A percentile compares a stretch with the other conserved stretches of the same genome.
These are phyloP conservation scores for Phytopythium delawarense DNA, from an alignment of 352 stramenopile genomes.

Conservation along the genomic window DNA sequence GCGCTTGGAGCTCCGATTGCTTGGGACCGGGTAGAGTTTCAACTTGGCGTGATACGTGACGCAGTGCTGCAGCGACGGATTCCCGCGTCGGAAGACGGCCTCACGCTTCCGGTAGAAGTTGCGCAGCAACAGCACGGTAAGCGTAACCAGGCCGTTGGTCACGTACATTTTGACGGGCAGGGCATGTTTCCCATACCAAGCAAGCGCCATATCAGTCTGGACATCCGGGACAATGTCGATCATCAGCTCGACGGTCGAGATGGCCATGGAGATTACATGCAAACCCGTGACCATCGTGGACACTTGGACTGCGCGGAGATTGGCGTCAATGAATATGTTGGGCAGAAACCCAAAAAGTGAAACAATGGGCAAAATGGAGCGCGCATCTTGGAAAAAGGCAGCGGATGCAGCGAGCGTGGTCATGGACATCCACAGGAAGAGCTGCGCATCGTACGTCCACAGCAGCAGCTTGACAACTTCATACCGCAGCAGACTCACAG, in stretches of 20 bases:
- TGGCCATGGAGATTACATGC: not conserved
- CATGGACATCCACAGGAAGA: slow-evolving; percentile 5
- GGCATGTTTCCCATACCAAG: not conserved
- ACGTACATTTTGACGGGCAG: slow-evolving; percentile 4
- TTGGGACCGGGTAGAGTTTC: not conserved
- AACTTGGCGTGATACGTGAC: not conserved
- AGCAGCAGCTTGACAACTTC: slow-evolving; percentile 8
- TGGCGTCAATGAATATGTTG: slow-evolving; percentile 8
- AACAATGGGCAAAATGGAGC: not conserved
- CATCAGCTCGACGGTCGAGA: not conserved
- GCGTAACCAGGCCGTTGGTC: not conserved
- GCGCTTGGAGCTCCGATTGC: too few relatives aligned
- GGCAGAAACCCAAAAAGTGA: not conserved
- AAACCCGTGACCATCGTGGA: not conserved
- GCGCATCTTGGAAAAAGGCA: not conserved
- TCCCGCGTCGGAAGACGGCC: not conserved
- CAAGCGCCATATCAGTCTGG: not conserved
- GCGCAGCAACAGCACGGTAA: not conserved
- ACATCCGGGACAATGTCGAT: not conserved
- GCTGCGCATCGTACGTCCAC: slow-evolving; percentile 13
- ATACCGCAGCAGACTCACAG: slow-evolving; percentile 8
- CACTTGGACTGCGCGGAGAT: not conserved
- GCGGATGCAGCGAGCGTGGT: not conserved
- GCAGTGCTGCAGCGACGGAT: not conserved
- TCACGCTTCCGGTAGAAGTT: slow-evolving; percentile 2